phyloP scores from a whole-genome alignment of 306 rosid genomes.

The Cucurbita moschata region DNA sequence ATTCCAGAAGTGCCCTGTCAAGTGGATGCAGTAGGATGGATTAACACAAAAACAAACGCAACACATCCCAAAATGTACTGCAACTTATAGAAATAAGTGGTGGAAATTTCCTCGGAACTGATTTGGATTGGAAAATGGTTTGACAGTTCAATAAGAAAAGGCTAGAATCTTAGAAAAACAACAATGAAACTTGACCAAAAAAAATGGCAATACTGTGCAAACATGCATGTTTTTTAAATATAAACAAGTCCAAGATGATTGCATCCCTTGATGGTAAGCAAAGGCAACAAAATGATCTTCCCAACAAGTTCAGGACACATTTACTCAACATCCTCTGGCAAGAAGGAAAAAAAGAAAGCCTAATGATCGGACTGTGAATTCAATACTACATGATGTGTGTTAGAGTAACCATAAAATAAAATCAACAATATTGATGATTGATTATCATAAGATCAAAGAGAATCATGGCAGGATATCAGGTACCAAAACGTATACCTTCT shows the following conservation, averaged over 20 bases:
- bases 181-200: background rate
- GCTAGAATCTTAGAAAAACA: background rate
- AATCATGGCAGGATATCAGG: background rate
- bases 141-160: background rate
- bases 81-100: background rate
- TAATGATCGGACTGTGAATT: background rate
- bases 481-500: slow-evolving; percentile 25
- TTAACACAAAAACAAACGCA: too few species aligned
- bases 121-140: background rate
- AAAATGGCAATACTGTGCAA: background rate
- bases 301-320: background rate
- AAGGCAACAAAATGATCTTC: background rate
- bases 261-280: too few species aligned
- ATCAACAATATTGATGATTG: background rate
- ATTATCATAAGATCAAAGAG: background rate
- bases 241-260: background rate
- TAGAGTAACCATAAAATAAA: background rate
- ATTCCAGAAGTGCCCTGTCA: slow-evolving; percentile 68
- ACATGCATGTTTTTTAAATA: background rate
- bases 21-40: background rate
- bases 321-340: background rate
- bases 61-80: background rate
- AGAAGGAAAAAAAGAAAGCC: too few species aligned
- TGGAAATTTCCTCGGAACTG: background rate
- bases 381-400: background rate